Evolutionary conservation across 1,284 basidiomycete species (phyloP).

Genomic region (Schizophyllum commune): DNA sequence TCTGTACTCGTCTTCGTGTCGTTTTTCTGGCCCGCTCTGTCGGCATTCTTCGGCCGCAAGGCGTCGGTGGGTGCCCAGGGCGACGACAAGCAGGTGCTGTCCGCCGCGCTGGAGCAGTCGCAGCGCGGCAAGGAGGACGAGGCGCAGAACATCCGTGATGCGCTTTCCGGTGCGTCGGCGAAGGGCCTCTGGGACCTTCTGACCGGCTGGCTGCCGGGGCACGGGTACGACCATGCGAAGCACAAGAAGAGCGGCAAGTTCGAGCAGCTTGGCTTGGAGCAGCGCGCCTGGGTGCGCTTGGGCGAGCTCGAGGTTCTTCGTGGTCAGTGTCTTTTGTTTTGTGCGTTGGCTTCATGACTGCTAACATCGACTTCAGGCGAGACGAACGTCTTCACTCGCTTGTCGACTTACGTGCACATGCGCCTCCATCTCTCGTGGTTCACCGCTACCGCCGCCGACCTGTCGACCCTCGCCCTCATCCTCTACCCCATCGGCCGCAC

Average conservation of each 20-base stretch:
- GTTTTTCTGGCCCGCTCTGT: background rate
- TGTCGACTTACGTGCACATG: background rate
- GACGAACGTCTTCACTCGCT: background rate
- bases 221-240: background rate
- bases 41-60: background rate
- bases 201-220: background rate
- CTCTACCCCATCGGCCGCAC: background rate
- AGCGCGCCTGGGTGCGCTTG: background rate
- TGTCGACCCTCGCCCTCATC: background rate
- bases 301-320: background rate
- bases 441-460: background rate
- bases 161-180: background rate
- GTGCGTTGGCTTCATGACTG: background rate
- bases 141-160: background rate
- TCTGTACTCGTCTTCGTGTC: constrained; percentile 9
- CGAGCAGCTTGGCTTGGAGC: background rate
- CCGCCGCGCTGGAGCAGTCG: background rate
- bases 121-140: background rate
- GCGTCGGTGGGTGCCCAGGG: background rate
- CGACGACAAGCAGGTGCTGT: background rate
- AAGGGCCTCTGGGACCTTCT: background rate
- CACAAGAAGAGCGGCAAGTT: background rate
- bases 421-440: background rate
- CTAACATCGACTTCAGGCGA: background rate
- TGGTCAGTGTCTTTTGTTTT: background rate